These are phyloP conservation scores for Lachnellula cervina DNA, from an alignment of 2,329 filamentous ascomycete genomes.

Conservation along the genomic window DNA sequence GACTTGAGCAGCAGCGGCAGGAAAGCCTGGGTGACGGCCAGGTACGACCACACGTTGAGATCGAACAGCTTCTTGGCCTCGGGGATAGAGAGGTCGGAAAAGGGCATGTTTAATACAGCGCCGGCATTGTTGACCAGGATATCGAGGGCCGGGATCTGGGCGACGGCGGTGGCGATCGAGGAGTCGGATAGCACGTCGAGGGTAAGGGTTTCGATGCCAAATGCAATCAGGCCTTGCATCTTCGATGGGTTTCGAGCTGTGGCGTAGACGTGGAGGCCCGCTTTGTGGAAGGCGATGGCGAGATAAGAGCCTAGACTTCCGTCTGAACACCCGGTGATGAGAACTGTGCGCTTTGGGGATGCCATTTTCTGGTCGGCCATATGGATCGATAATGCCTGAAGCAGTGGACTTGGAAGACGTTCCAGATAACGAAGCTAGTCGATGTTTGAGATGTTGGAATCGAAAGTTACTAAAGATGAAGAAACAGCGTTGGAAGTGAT, in stretches of 20 bases:
- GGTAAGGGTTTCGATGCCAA: conserved; percentile 31
- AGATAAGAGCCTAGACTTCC: conserved; percentile 38
- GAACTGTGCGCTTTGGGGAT: conserved; percentile 17
- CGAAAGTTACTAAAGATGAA: too few species aligned
- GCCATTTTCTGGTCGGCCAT: background rate
- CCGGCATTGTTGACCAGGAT: conserved; percentile 43
- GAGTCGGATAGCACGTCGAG: conserved; percentile 36
- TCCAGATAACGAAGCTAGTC: too few species aligned
- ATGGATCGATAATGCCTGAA: too few species aligned
- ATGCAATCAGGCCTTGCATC: conserved; percentile 21
- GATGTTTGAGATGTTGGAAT: too few species aligned
- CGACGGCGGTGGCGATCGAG: conserved; percentile 32
- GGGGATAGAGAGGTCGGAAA: conserved; percentile 29
- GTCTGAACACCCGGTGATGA: conserved; percentile 38
- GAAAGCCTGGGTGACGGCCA: conserved; percentile 32
- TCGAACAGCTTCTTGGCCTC: conserved; percentile 31
- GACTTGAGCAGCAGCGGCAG: conserved; percentile 31
- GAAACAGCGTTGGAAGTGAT: too few species aligned
- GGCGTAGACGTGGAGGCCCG: conserved; percentile 36
- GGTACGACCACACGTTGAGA: conserved; percentile 30
- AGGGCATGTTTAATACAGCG: conserved; percentile 29
- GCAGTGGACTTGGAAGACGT: too few species aligned
- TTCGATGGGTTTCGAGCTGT: conserved; percentile 36
- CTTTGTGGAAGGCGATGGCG: conserved; percentile 34
- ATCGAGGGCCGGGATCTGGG: conserved; percentile 31